Conservation (phyloP, 2,329 filamentous ascomycete species). For the Xylariaceae sp. region DNA sequence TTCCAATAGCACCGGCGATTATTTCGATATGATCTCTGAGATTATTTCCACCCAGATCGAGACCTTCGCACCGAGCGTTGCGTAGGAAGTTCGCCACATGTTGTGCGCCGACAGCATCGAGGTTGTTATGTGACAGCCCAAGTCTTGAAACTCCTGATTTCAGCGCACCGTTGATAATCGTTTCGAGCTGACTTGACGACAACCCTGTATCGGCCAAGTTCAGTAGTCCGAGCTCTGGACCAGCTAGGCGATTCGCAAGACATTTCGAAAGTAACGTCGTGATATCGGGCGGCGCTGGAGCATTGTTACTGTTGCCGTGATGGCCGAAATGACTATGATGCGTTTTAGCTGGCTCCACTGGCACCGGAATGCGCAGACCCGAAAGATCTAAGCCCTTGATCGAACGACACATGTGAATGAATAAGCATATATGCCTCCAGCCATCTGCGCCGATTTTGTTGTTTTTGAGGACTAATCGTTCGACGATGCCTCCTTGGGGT, state of each 20-base stretch:
- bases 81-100: conserved; percentile 73
- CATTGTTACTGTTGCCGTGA: conserved; percentile 31
- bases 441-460: conserved; percentile 84
- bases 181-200: conserved; percentile 63
- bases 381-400: conserved; percentile 84
- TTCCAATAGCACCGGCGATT: conserved; percentile 48
- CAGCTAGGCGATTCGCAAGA: conserved; percentile 70
- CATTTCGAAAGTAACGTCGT: conserved; percentile 67
- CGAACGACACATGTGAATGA: conserved; percentile 83
- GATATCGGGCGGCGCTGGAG: conserved; percentile 43
- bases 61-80: conserved; percentile 72
- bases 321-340: conserved; percentile 25
- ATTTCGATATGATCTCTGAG: conserved; percentile 50
- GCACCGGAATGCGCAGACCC: conserved; percentile 67
- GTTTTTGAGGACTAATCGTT: conserved; percentile 83
- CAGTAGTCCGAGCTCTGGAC: conserved; percentile 71
- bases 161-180: conserved; percentile 76
- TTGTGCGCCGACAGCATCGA: conserved; percentile 67
- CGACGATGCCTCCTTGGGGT: conserved; percentile 66
- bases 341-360: conserved; percentile 23
- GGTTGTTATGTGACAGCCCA: conserved; percentile 74
- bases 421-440: conserved; percentile 86
- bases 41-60: conserved; percentile 86
- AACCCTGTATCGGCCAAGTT: conserved; percentile 76
- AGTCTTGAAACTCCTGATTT: conserved; percentile 72